Evolutionary conservation across 1,284 basidiomycete genomes (phyloP).

Genomic region (Pseudozyma tsukubaensis): DNA sequence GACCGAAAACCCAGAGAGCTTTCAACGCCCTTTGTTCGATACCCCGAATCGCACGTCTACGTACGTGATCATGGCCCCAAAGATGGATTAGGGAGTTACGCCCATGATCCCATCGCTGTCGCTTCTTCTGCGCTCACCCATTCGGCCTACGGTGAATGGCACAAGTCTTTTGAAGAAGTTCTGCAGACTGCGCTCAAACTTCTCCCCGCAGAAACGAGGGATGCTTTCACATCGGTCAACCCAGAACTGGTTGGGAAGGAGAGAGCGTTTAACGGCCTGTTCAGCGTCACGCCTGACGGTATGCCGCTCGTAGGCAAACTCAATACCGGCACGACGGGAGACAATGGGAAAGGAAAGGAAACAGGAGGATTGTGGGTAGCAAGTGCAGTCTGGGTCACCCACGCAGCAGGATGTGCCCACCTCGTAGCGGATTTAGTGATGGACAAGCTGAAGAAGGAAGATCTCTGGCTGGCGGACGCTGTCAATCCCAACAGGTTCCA

Average conservation of each 20-base stretch:
- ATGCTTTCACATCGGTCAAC: not conserved
- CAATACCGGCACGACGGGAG: too few relatives aligned
- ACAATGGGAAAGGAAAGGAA: too few relatives aligned
- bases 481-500: slow-evolving; percentile 10
- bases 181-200: not conserved
- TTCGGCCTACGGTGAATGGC: slow-evolving; percentile 11
- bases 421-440: slow-evolving; percentile 14
- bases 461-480: slow-evolving; percentile 2
- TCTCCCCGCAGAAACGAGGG: not conserved
- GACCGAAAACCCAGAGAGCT: not conserved
- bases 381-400: slow-evolving; percentile 16
- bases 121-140: slow-evolving; percentile 1
- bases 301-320: slow-evolving; percentile 10
- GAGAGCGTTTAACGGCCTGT: slow-evolving; percentile 15
- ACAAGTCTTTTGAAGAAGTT: slow-evolving; percentile 2
- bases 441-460: not conserved
- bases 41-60: slow-evolving; percentile 16
- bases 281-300: slow-evolving; percentile 24
- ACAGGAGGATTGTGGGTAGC: slow-evolving; percentile 11
- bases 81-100: slow-evolving; percentile 17
- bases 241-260: not conserved
- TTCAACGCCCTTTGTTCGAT: slow-evolving; percentile 13
- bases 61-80: slow-evolving; percentile 15
- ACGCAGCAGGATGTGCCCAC: slow-evolving; percentile 15
- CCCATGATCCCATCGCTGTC: slow-evolving; percentile 19